phyloP scores from a whole-genome alignment of 192 early-diverging fungal species.

The Entrophospora sp. region DNA sequence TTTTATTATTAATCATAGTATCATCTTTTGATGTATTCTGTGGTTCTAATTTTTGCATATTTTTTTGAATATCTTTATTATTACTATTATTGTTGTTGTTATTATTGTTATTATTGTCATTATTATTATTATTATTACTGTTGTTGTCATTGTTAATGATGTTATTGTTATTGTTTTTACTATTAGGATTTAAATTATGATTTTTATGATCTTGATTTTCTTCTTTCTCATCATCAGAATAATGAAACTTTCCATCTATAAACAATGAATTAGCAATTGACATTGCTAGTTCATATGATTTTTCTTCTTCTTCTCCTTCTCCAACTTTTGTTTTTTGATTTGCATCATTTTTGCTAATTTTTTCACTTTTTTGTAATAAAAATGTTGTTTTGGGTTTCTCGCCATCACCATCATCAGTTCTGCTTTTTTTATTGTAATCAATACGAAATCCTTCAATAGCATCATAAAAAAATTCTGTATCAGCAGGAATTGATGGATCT shows the following conservation, averaged over 20 bases:
- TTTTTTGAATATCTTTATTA: not conserved
- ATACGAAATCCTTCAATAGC: slow-evolving; percentile 32
- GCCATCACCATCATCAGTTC: not conserved
- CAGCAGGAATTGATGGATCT: not conserved
- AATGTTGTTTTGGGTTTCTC: slow-evolving; percentile 10
- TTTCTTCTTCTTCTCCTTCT: not conserved
- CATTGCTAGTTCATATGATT: slow-evolving; percentile 21
- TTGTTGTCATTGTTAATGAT: not conserved
- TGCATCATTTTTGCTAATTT: not conserved
- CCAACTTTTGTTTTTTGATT: not conserved
- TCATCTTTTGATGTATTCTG: not conserved
- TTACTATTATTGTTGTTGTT: not conserved
- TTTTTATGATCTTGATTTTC: not conserved
- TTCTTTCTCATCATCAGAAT: slow-evolving; percentile 32
- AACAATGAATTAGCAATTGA: slow-evolving; percentile 9
- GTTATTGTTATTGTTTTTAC: too few species aligned
- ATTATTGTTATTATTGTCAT: not conserved
- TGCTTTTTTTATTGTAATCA: slow-evolving; percentile 14
- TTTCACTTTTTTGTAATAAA: not conserved
- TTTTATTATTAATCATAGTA: not conserved
- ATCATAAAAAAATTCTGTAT: slow-evolving; percentile 19
- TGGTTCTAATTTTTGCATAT: too few species aligned
- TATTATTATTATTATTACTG: not conserved
- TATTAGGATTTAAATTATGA: not conserved
- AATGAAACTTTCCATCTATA: slow-evolving; percentile 18